phyloP scores from a whole-genome alignment of 1,284 basidiomycete genomes.

The Sphaerobolus stellatus region DNA sequence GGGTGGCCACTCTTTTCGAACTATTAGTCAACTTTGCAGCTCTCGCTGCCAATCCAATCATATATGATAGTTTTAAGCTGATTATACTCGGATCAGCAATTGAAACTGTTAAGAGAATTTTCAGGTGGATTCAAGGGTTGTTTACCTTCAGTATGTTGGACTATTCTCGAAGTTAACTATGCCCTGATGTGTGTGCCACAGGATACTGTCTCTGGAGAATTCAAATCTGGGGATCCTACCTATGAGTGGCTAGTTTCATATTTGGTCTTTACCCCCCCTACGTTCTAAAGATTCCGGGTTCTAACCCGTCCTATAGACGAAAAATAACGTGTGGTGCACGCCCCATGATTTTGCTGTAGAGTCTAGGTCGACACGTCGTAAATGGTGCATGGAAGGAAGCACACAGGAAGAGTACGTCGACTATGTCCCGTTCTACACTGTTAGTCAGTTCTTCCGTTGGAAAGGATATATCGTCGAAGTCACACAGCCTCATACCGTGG shows the following conservation, averaged over 20 bases:
- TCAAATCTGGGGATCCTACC: conserved; percentile 48
- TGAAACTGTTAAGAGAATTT: conserved; percentile 45
- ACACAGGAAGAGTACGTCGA: conserved; percentile 31
- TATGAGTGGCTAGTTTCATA: conserved; percentile 52
- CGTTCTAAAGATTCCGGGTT: neutral
- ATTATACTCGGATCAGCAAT: conserved; percentile 44
- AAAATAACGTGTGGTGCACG: conserved; percentile 49
- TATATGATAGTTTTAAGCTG: conserved; percentile 29
- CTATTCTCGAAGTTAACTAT: conserved; percentile 6
- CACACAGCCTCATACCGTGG: neutral
- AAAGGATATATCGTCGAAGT: conserved; percentile 51
- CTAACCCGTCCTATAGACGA: conserved; percentile 42
- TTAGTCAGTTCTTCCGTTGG: conserved; percentile 49
- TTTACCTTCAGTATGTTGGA: conserved; percentile 39
- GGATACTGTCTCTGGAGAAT: conserved; percentile 48
- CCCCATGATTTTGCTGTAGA: conserved; percentile 46
- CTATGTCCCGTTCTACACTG: conserved; percentile 46
- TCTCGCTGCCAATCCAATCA: neutral
- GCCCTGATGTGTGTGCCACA: conserved; percentile 18
- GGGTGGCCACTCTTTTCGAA: conserved; percentile 1
- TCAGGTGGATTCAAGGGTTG: conserved; percentile 43
- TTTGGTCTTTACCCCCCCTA: conserved; percentile 35
- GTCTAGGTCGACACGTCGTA: conserved; percentile 42
- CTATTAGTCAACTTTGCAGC: neutral
- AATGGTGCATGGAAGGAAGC: conserved; percentile 39